Percentiles rank a stretch among this genome's conserved stretches.
Conservation (phyloP, 306 rosid genomes). For the Prunus kanzakura region DNA sequence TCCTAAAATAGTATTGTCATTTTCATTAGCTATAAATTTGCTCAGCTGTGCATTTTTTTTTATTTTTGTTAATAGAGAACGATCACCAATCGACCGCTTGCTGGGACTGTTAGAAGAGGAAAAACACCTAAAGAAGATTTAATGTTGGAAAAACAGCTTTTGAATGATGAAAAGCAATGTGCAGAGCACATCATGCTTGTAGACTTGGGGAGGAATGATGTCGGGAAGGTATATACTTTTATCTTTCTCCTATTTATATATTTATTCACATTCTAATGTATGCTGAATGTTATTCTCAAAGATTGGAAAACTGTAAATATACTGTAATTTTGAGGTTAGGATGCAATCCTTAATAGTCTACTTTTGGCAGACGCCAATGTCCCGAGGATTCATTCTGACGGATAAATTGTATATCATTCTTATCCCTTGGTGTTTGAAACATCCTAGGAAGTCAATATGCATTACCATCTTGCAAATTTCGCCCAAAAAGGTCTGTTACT, state of each 20-base stretch:
- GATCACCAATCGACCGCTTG: constrained; percentile 89
- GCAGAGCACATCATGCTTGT: constrained; percentile 96
- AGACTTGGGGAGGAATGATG: constrained; percentile 96
- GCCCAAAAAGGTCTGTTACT: neutral
- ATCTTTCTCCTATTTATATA: constrained; percentile 4
- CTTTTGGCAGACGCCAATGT: too few relatives aligned
- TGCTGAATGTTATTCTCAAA: neutral
- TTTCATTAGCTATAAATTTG: constrained; percentile 12
- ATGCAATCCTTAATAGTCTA: too few relatives aligned
- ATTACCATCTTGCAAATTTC: too few relatives aligned
- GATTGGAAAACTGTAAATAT: neutral
- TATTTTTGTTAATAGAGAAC: constrained; percentile 48
- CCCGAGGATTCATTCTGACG: too few relatives aligned
- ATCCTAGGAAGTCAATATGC: too few relatives aligned
- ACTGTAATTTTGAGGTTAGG: too few relatives aligned
- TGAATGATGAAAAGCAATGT: constrained; percentile 81
- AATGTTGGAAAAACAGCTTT: constrained; percentile 75
- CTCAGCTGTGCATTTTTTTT: constrained; percentile 9
- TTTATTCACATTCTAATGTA: neutral
- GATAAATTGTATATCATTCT: too few relatives aligned
- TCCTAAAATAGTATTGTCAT: neutral
- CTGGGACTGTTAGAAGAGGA: constrained; percentile 94
- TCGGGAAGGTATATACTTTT: constrained; percentile 72
- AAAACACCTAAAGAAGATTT: constrained; percentile 80
- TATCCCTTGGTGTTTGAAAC: too few relatives aligned